These are phyloP conservation scores for Graphilbum sp. DNA, from an alignment of 2,329 filamentous ascomycete species.

Conservation along the genomic window DNA sequence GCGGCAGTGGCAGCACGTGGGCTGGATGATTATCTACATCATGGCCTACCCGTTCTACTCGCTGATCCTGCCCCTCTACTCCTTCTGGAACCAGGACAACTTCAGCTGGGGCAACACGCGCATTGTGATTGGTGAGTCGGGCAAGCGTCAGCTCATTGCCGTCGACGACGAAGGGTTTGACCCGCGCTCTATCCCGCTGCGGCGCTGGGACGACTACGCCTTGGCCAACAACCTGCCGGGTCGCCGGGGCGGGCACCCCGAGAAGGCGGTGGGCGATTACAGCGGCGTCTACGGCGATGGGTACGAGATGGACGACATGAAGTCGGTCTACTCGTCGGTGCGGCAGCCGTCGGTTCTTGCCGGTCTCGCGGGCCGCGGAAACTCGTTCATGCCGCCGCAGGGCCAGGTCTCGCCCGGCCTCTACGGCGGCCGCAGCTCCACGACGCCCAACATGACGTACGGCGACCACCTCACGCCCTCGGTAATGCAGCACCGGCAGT, in stretches of 20 bases:
- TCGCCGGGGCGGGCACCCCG: constrained; percentile 54
- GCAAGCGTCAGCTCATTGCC: constrained; percentile 76
- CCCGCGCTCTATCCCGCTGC: constrained; percentile 79
- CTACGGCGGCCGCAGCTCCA: constrained; percentile 25
- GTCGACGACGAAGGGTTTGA: constrained; percentile 77
- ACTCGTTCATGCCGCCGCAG: constrained; percentile 66
- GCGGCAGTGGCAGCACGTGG: constrained; percentile 94
- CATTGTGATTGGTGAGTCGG: constrained; percentile 90
- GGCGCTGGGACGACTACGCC: constrained; percentile 96
- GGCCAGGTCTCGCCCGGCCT: constrained; percentile 56
- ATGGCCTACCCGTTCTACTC: constrained; percentile 91
- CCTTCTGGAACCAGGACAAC: constrained; percentile 99
- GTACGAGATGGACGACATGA: constrained; percentile 97
- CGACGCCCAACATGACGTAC: constrained; percentile 27
- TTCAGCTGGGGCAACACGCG: constrained; percentile 98
- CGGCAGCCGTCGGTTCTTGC: constrained; percentile 77
- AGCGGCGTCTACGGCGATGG: constrained; percentile 46
- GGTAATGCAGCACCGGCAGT: constrained; percentile 43
- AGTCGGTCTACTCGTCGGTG: constrained; percentile 86
- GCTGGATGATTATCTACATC: constrained; percentile 99
- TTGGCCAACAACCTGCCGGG: constrained; percentile 74
- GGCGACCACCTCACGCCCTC: constrained; percentile 23
- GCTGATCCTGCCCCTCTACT: constrained; percentile 82
- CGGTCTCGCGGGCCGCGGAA: constrained; percentile 55
- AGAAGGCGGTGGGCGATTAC: constrained; percentile 18